A percentile compares a stretch with the other conserved stretches of the same genome.
Evolutionary conservation across 768 basidiomycete genomes (phyloP).

Genomic region (Gloeostereum incarnatum): DNA sequence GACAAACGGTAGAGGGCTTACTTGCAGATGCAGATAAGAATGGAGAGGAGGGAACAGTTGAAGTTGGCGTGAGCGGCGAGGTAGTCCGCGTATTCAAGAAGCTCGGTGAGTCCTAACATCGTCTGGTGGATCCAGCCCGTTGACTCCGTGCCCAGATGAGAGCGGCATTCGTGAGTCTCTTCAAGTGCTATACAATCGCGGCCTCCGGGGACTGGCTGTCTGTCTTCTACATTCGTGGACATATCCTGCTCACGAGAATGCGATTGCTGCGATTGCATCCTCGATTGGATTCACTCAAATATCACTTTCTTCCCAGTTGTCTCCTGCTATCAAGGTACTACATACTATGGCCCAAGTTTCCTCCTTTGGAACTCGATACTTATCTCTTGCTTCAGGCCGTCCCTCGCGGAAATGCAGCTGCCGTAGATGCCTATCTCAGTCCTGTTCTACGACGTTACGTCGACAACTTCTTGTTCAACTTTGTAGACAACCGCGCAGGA

Average conservation of each 20-base stretch:
- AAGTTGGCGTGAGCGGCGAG: slow-evolving; percentile 29
- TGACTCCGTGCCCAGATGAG: background rate
- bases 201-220: slow-evolving; percentile 28
- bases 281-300: slow-evolving; percentile 16
- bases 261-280: slow-evolving; percentile 17
- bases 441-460: slow-evolving; percentile 52
- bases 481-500: slow-evolving; percentile 34
- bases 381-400: too few species aligned
- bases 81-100: slow-evolving; percentile 24
- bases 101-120: background rate
- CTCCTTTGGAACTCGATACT: too few species aligned
- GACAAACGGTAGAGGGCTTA: slow-evolving; percentile 18
- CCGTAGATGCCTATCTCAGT: slow-evolving; percentile 66
- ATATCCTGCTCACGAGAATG: slow-evolving; percentile 28
- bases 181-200: slow-evolving; percentile 19
- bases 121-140: background rate
- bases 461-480: slow-evolving; percentile 57
- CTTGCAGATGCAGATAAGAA: slow-evolving; percentile 24
- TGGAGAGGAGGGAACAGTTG: too few species aligned
- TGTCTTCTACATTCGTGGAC: slow-evolving; percentile 32
- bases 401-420: slow-evolving; percentile 56
- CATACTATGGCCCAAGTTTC: slow-evolving; percentile 25
- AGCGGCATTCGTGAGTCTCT: background rate
- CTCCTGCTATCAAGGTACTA: too few species aligned
- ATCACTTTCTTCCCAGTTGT: slow-evolving; percentile 26